Evolutionary conservation across 2,329 filamentous ascomycete species (phyloP), one percentile per base, ranked within the genome.

Genomic region (Fusarium mangiferae): DNA sequence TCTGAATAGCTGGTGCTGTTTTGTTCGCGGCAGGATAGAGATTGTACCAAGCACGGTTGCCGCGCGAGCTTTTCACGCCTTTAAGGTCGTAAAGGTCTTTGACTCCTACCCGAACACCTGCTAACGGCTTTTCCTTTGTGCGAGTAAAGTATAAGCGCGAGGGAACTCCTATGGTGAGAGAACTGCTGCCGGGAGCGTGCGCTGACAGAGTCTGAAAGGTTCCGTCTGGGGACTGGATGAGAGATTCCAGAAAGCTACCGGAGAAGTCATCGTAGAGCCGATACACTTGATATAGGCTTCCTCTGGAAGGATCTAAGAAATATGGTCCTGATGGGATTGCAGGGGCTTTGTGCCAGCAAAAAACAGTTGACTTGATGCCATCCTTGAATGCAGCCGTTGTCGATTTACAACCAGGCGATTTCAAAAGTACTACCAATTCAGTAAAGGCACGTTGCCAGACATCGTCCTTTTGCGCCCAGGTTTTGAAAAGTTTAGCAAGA

Each of bases 31-130:
- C 35, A 0, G 46, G 26, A 14, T 55, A 60, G 0, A 75, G 46
- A 6, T 64, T 36, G 1, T 75, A 75, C 26, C 63, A 55, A 6
- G 73, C 73, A 14, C 67, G 67, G 7, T 51, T 75, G 0, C 73
- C 73, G 0, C 57, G 62, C 0, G 66, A 62, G 10, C 66, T 74
- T 3, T 69, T 75, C 7, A 75, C 42, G 0, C 70, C 73, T 1
- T 42, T 54, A 3, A 75, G 45, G 18, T 75, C 66, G 3, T 60
- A 75, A 1, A 75, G 39, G 30, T 75, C 73, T 6, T 75, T 75
- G n/a, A 75, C 45, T 5, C 45, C 60, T 0, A 74, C 54, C 0
- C 72, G n/a, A 9, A 74, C 9, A 2, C 70, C 70, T 0, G 70
- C 59, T 0, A 73, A 11, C 0, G 70, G 70, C 8, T 70, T 52